Base-by-base conservation (phyloP, 768 basidiomycete species). In the Lactifluus piperatus region DNA sequence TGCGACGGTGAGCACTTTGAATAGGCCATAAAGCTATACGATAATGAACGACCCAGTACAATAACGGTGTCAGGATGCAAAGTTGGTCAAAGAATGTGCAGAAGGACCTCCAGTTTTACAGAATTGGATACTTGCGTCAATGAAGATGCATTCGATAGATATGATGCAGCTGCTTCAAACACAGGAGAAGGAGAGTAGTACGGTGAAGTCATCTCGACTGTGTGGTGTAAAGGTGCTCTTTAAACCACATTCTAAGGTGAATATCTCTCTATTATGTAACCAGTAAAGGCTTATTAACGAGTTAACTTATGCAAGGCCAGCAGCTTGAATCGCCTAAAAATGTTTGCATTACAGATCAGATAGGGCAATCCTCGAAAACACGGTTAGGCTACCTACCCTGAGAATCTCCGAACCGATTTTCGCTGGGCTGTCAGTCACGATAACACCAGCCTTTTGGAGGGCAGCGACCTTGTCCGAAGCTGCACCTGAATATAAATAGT, bases 391-490 rank as follows among this genome's bases (percentile, higher is more conserved):
- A 65, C 79, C 58, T 58, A 89, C 94, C 82, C 93, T 86, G 63
- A 94, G 78, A 83, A 99, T 92, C 68, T 90, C 81, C 39, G 72
- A 65, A 51, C 97, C 97, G 71, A 99, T 94, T 76, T 94, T 87
- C 1, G 97, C 94, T 11, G 97, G 97, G 71, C 91, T 94, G 72
- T 94, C 84, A 8, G 92, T 94, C 62, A 99, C 94, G 66, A 94
- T 80, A 29, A 81, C 97, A 60, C 97, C 97, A 39, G 97, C 97
- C 69, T 78, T 84, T 71, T 94, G 85, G 24, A 99, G 80, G 34
- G 92, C 91, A 54, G 79, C 82, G 44, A 97, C 93, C 76, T 99
- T 99, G 77, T 97, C 97, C 27, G 78, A 80, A 5, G 97, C 97
- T 62, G 91, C 91, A 71, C 88, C 86, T 87, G 63, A 56, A 62